phyloP scores from a whole-genome alignment of 257 asterid species.

The Scutellaria galericulata region DNA sequence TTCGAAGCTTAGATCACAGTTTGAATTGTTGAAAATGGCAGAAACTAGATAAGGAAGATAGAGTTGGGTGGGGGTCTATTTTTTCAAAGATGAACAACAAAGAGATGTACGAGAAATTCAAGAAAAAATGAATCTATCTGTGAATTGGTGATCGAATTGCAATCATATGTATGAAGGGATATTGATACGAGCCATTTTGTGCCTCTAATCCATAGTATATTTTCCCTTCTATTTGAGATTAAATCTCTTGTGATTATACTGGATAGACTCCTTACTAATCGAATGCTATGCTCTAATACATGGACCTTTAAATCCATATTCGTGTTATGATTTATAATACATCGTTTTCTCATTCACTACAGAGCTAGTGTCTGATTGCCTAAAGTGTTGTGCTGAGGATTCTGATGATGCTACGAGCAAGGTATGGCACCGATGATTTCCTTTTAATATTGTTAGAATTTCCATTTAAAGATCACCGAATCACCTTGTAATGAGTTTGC shows the following conservation, averaged over 20 bases:
- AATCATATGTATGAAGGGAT: constrained; percentile 17
- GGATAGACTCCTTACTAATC: background rate
- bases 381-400: constrained; percentile 91
- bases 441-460: background rate
- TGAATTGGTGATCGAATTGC: background rate
- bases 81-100: no score
- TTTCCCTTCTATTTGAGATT: background rate
- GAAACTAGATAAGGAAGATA: no score
- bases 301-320: background rate
- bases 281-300: background rate
- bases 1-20: constrained; percentile 19
- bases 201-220: background rate
- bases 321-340: background rate
- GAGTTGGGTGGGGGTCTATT: no score
- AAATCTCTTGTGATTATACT: constrained; percentile 1
- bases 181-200: constrained; percentile 13
- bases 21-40: background rate
- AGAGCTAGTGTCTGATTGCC: constrained; percentile 88
- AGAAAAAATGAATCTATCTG: background rate
- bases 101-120: background rate
- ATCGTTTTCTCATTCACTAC: constrained; percentile 35
- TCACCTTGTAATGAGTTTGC: constrained; percentile 30
- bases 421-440: constrained; percentile 44
- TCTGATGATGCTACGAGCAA: constrained; percentile 92
- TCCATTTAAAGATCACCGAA: background rate